Conservation (phyloP, 108 stramenopile genomes). For the Cyclotella distinguenda region DNA sequence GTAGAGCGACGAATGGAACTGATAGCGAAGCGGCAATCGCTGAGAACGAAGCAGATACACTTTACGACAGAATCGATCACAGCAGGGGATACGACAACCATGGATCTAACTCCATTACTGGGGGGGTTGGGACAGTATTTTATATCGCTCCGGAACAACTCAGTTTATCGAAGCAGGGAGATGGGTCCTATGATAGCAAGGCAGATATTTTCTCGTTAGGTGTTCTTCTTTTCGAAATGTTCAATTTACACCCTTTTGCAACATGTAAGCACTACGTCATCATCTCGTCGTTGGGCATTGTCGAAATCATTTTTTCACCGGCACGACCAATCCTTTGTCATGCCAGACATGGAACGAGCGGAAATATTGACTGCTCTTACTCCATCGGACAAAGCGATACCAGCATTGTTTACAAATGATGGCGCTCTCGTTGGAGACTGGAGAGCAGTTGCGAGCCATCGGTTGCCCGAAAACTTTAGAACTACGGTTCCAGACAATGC, state of each 20-base stretch:
- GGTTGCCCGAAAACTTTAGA: slow-evolving; percentile 60
- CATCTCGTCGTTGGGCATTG: background rate
- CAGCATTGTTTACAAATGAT: slow-evolving; percentile 30
- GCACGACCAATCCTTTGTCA: slow-evolving; percentile 4
- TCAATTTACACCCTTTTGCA: slow-evolving; percentile 56
- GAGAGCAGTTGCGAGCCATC: slow-evolving; percentile 28
- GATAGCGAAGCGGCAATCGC: slow-evolving; percentile 4
- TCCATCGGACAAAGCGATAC: slow-evolving; percentile 27
- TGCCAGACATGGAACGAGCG: slow-evolving; percentile 59
- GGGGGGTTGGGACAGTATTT: slow-evolving; percentile 80
- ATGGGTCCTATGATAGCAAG: slow-evolving; percentile 60
- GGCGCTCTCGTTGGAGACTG: slow-evolving; percentile 24
- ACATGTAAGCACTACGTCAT: slow-evolving; percentile 26
- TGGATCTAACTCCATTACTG: slow-evolving; percentile 62
- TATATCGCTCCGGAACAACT: slow-evolving; percentile 72
- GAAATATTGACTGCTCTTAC: slow-evolving; percentile 46
- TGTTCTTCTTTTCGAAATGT: slow-evolving; percentile 78
- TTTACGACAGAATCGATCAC: slow-evolving; percentile 63
- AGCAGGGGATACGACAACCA: slow-evolving; percentile 37
- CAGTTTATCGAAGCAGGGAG: slow-evolving; percentile 27
- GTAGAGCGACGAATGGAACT: slow-evolving; percentile 4
- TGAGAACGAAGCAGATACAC: slow-evolving; percentile 40
- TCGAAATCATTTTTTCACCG: background rate
- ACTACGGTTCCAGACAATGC: slow-evolving; percentile 56
- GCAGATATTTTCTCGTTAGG: slow-evolving; percentile 85